Base-by-base conservation (phyloP, 2,329 filamentous ascomycete species). In the Aspergillus sp. region DNA sequence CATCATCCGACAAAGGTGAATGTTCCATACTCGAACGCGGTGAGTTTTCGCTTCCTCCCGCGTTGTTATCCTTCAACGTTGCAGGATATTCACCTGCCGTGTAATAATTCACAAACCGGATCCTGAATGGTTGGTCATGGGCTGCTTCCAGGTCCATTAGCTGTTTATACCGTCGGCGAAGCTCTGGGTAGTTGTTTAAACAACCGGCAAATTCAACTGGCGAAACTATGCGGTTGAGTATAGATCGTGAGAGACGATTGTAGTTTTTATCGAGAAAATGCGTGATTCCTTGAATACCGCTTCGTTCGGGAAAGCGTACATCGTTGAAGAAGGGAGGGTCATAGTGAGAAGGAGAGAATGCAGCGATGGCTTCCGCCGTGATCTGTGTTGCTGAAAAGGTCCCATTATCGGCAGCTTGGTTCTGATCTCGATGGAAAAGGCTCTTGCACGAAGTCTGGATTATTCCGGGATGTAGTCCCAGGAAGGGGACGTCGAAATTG, bases 61-160 rank as follows among this genome's bases (percentile, higher is more conserved):
- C 36, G 36, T 39, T n/a, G 26, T 61, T 62, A 49, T 72, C 68
- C 52, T 61, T 57, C 10, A 38, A 48, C 5, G 51, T 19, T 41
- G 33, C 36, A 39, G 36, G 36, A 39, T 7, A 4, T 2, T 39
- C 19, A 54, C 86, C 89, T n/a, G 86, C 78, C 1, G 89, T 94
- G 62, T 91, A 95, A 63, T 94, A 95, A 61, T 95, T 95, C 48
- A 88, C 75, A 58, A 95, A 95, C 10, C 88, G 78, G 7, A 93
- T 53, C 46, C 61, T 49, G 59, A 55, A 47, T 44, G 65, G 39
- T 54, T 61, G 65, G 1, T 77, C 57, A 52, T 84, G 80, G 4
- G 82, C 71, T 58, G 86, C 82, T 61, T 94, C 88, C 7, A 94
- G 70, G 1, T 76, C 78, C 45, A 86, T 78, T 28, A 95, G 69